These are phyloP conservation scores for Backusella tuberculispora DNA, from an alignment of 192 early-diverging fungal genomes.

Conservation along the genomic window DNA sequence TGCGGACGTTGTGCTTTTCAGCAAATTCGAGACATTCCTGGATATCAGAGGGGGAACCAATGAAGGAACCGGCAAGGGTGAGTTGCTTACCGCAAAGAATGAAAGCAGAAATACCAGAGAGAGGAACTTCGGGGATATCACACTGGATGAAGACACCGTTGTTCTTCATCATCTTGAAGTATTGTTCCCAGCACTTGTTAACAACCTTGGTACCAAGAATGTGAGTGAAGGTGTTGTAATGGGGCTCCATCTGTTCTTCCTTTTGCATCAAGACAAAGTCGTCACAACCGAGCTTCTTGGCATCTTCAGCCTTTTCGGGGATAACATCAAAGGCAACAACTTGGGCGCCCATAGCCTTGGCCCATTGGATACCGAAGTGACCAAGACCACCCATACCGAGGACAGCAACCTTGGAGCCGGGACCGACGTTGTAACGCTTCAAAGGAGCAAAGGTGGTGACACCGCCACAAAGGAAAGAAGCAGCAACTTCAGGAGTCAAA, in stretches of 20 bases:
- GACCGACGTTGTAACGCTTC: conserved; percentile 46
- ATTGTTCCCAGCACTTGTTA: conserved; percentile 23
- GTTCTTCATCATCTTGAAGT: conserved; percentile 26
- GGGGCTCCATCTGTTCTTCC: conserved; percentile 8
- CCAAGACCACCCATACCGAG: conserved; percentile 67
- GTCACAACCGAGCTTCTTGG: conserved; percentile 59
- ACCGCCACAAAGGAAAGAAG: conserved; percentile 81
- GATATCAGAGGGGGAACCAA: conserved; percentile 60
- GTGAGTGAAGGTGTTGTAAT: conserved; percentile 23
- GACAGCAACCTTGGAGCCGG: conserved; percentile 55
- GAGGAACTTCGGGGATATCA: conserved; percentile 60
- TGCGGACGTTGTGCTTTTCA: conserved; percentile 59
- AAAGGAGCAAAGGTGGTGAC: conserved; percentile 64
- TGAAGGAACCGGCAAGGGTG: conserved; percentile 66
- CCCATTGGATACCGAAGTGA: conserved; percentile 66
- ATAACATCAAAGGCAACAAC: conserved; percentile 58
- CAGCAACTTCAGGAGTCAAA: conserved; percentile 55
- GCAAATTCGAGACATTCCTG: conserved; percentile 71
- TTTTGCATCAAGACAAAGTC: conserved; percentile 43
- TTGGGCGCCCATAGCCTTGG: conserved; percentile 50
- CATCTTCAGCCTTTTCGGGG: conserved; percentile 58
- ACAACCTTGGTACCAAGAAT: conserved; percentile 16
- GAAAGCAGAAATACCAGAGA: conserved; percentile 44
- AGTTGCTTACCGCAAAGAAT: conserved; percentile 54
- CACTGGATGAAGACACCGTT: conserved; percentile 64